These are phyloP conservation scores for Russula foetens DNA, from an alignment of 768 basidiomycete species.

Conservation along the genomic window DNA sequence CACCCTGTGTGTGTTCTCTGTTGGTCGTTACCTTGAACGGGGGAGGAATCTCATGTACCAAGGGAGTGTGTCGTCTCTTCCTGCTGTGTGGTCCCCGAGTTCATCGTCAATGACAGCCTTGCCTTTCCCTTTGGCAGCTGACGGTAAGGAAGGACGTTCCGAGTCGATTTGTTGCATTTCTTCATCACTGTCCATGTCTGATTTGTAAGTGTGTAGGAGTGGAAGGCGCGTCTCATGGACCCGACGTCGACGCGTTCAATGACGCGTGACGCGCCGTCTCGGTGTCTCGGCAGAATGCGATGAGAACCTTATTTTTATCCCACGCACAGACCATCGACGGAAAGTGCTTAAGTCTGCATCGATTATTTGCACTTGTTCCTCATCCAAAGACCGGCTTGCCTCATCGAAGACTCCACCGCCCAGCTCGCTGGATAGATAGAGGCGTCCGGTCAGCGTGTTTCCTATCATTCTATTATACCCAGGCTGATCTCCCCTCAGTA, in stretches of 20 bases:
- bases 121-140: constrained; percentile 59
- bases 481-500: constrained; percentile 1
- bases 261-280: background rate
- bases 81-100: constrained; percentile 22
- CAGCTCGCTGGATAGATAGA: constrained; percentile 82
- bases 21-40: background rate
- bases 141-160: constrained; percentile 12
- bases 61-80: constrained; percentile 64
- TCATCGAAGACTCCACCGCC: constrained; percentile 93
- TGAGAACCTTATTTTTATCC: constrained; percentile 24
- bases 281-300: constrained; percentile 4
- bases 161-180: constrained; percentile 43
- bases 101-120: constrained; percentile 42
- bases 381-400: constrained; percentile 43
- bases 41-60: constrained; percentile 47
- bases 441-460: constrained; percentile 41
- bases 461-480: background rate
- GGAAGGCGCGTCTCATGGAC: background rate
- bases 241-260: background rate
- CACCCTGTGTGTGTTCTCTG: constrained; percentile 45
- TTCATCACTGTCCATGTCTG: constrained; percentile 49
- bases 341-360: constrained; percentile 22
- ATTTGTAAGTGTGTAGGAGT: background rate
- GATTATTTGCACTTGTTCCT: constrained; percentile 23
- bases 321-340: constrained; percentile 41